Conservation (phyloP, 176 grass and related monocot genomes). For the Puya raimondii region DNA sequence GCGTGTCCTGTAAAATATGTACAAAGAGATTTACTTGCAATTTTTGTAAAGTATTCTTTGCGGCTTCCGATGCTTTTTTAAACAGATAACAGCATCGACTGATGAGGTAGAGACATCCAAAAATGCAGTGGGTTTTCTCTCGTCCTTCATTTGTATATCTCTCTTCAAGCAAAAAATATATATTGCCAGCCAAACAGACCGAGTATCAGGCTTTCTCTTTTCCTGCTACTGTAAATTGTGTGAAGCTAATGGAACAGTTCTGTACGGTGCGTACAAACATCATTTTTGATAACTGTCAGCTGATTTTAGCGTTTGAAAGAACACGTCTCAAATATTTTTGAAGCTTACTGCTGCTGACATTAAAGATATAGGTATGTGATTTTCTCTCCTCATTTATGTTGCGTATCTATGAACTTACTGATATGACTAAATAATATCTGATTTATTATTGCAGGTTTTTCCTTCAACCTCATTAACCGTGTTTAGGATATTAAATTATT, state of each 20-base stretch:
- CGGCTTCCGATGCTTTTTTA: neutral
- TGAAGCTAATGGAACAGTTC: neutral
- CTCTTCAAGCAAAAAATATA: neutral
- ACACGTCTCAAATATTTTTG: neutral
- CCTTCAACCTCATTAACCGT: neutral
- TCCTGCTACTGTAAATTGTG: neutral
- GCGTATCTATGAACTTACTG: neutral
- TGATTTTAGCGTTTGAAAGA: neutral
- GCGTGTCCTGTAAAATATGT: constrained; percentile 1
- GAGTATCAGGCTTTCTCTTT: neutral
- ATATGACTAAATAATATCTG: neutral
- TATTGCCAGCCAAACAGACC: neutral
- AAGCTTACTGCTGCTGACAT: neutral
- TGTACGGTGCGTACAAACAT: neutral
- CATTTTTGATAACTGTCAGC: neutral
- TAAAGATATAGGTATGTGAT: neutral
- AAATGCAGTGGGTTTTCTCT: neutral
- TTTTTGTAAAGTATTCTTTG: constrained; percentile 19
- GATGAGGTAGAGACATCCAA: neutral
- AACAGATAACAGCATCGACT: neutral
- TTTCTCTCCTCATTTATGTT: neutral
- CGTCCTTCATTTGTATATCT: neutral
- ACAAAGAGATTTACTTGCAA: neutral
- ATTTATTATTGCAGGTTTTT: neutral
- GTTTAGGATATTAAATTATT: neutral